Conservation (phyloP, 345 rosid genomes). For the Camelina hispida region DNA sequence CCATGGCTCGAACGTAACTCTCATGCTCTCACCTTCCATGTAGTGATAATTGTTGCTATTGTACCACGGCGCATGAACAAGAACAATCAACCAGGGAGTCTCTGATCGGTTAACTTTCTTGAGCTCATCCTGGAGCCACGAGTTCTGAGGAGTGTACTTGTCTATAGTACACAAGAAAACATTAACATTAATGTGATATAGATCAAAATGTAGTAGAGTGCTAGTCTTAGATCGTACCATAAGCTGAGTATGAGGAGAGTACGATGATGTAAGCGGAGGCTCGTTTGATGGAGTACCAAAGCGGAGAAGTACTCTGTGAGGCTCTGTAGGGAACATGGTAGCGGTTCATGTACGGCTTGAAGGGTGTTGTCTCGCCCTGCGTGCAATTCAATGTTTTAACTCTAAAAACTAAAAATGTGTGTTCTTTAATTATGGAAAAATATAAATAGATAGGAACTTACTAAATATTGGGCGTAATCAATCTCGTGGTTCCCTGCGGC, state of each 20-base stretch:
- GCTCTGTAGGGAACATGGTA: conserved; percentile 51
- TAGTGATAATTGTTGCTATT: conserved; percentile 47
- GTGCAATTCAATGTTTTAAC: neutral
- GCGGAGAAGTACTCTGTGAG: conserved; percentile 49
- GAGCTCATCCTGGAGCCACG: conserved; percentile 44
- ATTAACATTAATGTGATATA: neutral
- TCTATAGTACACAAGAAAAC: conserved; percentile 8
- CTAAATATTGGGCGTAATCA: conserved; percentile 43
- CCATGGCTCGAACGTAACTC: conserved; percentile 55
- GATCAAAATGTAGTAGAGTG: neutral
- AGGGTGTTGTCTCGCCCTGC: conserved; percentile 50
- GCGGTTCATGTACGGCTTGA: conserved; percentile 50
- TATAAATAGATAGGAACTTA: conserved; percentile 34
- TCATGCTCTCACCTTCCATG: conserved; percentile 67
- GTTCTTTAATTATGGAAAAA: neutral
- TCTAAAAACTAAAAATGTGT: neutral
- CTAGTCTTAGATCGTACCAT: conserved; percentile 35
- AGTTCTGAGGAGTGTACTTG: conserved; percentile 51
- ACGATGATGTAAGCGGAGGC: conserved; percentile 55
- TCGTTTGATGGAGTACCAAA: conserved; percentile 61
- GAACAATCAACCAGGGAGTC: conserved; percentile 48
- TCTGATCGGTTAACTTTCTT: conserved; percentile 48
- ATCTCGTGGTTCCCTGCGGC: conserved; percentile 61
- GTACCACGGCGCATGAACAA: conserved; percentile 44
- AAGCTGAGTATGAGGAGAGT: conserved; percentile 57